A percentile compares a stretch with the other conserved stretches of the same genome.
phyloP scores from a whole-genome alignment of 441 rosid species.

The Mallotus japonicus region DNA sequence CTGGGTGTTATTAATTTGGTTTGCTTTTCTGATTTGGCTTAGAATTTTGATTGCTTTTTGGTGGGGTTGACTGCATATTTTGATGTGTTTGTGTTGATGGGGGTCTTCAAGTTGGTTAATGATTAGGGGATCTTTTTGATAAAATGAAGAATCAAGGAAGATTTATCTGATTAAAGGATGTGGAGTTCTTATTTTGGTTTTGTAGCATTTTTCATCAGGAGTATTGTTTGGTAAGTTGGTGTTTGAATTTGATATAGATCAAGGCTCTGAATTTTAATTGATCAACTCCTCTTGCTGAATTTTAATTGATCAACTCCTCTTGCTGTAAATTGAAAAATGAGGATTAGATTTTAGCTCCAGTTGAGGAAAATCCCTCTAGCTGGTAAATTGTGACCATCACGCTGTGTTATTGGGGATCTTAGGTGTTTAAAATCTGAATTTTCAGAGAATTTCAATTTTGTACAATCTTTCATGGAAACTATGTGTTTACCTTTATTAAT shows the following conservation, averaged over 20 bases:
- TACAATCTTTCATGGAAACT: background rate
- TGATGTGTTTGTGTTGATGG: background rate
- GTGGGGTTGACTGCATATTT: slow-evolving; percentile 5
- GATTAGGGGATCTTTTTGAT: background rate
- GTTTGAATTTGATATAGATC: background rate
- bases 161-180: background rate
- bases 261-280: slow-evolving; percentile 6
- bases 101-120: background rate
- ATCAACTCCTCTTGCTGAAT: background rate
- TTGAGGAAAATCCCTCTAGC: background rate
- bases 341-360: slow-evolving; percentile 10
- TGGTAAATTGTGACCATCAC: background rate
- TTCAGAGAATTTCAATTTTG: slow-evolving; percentile 2
- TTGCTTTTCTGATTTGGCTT: background rate
- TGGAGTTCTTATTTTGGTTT: background rate
- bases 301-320: slow-evolving; percentile 14
- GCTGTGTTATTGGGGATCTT: background rate
- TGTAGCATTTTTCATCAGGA: slow-evolving; percentile 3
- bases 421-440: background rate
- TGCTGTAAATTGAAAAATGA: slow-evolving; percentile 1
- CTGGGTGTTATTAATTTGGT: slow-evolving; percentile 30
- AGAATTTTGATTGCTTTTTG: slow-evolving; percentile 1
- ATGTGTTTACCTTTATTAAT: background rate
- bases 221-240: background rate
- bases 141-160: background rate